Evolutionary conservation across 768 basidiomycete genomes (phyloP).

Genomic region (Pulveroboletus sp.): DNA sequence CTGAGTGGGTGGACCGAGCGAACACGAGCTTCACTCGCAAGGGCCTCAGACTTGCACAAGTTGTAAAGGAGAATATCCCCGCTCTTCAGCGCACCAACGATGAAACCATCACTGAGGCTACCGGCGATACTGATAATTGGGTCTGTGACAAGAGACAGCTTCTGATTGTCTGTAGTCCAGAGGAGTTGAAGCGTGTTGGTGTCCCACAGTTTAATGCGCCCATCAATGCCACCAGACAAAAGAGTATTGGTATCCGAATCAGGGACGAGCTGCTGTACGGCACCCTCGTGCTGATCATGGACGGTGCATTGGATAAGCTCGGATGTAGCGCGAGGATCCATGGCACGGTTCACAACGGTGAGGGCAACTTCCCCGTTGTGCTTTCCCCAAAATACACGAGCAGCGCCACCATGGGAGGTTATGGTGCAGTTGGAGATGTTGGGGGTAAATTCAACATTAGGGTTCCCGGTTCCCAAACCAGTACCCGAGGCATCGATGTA

Average conservation of each 20-base stretch:
- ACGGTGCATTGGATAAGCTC: constrained; percentile 45
- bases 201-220: constrained; percentile 72
- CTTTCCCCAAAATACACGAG: constrained; percentile 71
- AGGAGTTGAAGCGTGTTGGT: constrained; percentile 47
- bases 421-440: constrained; percentile 58
- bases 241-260: constrained; percentile 34
- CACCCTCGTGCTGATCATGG: constrained; percentile 60
- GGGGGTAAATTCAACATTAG: constrained; percentile 69
- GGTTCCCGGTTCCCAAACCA: constrained; percentile 62
- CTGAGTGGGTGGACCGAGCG: constrained; percentile 26
- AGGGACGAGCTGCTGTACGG: constrained; percentile 54
- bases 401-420: constrained; percentile 59
- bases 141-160: constrained; percentile 38
- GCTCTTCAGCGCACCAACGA: constrained; percentile 49
- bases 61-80: constrained; percentile 58
- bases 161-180: constrained; percentile 53
- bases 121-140: constrained; percentile 48
- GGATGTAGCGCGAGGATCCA: constrained; percentile 49
- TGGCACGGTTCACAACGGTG: constrained; percentile 50
- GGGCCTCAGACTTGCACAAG: constrained; percentile 33
- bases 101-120: constrained; percentile 37
- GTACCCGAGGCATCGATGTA: constrained; percentile 62
- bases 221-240: constrained; percentile 57
- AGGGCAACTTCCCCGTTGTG: constrained; percentile 62
- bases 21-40: constrained; percentile 8